Evolutionary conservation across 345 rosid species (phyloP).

Genomic region (Mercurialis annua): DNA sequence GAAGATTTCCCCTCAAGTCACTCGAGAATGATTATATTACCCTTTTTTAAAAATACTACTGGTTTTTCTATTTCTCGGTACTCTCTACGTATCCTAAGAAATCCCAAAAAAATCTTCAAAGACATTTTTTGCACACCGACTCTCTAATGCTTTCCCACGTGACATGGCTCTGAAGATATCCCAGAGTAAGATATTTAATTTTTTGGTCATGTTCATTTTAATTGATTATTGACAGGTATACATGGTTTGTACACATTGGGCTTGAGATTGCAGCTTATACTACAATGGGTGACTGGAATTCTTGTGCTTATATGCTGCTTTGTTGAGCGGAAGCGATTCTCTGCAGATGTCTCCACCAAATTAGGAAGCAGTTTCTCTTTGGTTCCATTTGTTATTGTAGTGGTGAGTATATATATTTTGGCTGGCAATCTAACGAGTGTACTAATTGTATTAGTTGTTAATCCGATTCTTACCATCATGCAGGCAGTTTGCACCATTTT

Average conservation of each 20-base stretch:
- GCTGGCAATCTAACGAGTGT: neutral
- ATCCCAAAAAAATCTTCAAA: constrained; percentile 1
- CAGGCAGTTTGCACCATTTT: constrained; percentile 82
- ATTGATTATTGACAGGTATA: constrained; percentile 48
- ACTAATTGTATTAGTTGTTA: neutral
- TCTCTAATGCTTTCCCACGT: constrained; percentile 15
- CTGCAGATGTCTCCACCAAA: constrained; percentile 69
- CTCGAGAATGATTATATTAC: neutral
- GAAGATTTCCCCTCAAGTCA: neutral
- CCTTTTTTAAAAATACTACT: neutral
- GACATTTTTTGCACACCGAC: constrained; percentile 10
- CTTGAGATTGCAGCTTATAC: constrained; percentile 91
- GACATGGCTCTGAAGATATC: constrained; percentile 26
- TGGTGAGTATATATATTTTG: constrained; percentile 54
- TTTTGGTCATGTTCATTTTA: constrained; percentile 39
- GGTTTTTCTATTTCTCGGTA: neutral
- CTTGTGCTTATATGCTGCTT: constrained; percentile 79
- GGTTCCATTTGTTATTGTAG: constrained; percentile 80
- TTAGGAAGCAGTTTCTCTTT: constrained; percentile 96
- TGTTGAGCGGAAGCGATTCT: constrained; percentile 61
- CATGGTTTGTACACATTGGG: constrained; percentile 45
- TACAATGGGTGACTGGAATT: constrained; percentile 90
- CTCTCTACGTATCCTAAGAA: constrained; percentile 8
- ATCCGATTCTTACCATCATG: constrained; percentile 5
- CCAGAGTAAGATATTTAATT: constrained; percentile 36